phyloP scores from a whole-genome alignment of 345 rosid genomes.

The Ailanthus altissimus region DNA sequence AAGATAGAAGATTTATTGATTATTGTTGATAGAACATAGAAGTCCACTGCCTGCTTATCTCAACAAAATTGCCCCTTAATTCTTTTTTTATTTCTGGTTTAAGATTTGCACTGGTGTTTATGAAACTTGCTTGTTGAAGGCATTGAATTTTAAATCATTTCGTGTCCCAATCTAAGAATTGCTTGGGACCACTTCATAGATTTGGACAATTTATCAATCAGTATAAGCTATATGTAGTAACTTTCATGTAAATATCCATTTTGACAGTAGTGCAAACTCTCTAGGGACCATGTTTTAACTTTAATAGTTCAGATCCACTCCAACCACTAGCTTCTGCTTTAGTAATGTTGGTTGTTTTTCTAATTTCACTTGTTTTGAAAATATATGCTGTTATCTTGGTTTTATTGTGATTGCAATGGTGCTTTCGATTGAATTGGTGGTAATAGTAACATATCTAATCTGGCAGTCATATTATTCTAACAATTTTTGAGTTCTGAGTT shows the following conservation, averaged over 20 bases:
- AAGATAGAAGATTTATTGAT: background rate
- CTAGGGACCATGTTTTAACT: slow-evolving; percentile 27
- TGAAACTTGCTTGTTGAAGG: background rate
- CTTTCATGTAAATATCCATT: background rate
- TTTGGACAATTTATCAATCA: slow-evolving; percentile 15
- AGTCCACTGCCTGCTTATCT: background rate
- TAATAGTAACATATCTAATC: slow-evolving; percentile 4
- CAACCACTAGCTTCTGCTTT: background rate
- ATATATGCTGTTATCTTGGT: background rate
- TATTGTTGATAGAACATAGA: background rate
- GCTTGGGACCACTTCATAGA: slow-evolving; percentile 5
- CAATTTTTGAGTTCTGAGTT: slow-evolving; percentile 13
- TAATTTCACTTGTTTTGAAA: background rate
- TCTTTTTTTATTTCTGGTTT: background rate
- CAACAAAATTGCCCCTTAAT: background rate
- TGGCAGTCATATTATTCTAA: background rate
- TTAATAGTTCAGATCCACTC: slow-evolving; percentile 16
- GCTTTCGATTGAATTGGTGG: background rate
- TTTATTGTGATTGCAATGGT: background rate
- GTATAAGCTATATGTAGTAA: slow-evolving; percentile 5
- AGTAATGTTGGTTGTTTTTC: background rate
- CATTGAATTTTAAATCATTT: slow-evolving; percentile 4
- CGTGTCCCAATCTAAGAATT: background rate
- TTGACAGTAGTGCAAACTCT: background rate
- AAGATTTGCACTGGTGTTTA: background rate